phyloP scores from a whole-genome alignment of 495 filamentous ascomycete species.

The Coniosporium apollinis region DNA sequence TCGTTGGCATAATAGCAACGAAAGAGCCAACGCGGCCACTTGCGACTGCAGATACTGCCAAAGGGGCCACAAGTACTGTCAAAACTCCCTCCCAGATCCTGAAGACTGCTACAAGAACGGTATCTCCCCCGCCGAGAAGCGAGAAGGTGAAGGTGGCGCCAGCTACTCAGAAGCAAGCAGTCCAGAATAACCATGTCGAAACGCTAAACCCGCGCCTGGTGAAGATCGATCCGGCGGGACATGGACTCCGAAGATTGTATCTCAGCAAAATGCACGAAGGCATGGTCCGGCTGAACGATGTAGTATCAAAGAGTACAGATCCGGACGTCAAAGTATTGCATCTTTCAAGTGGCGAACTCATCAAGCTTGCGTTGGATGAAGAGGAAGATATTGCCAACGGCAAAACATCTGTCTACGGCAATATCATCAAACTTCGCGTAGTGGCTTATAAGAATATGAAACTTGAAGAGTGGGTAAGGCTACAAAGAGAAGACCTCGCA shows the following conservation, averaged over 20 bases:
- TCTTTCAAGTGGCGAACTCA: constrained; percentile 50
- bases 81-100: too few relatives aligned
- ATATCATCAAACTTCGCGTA: constrained; percentile 66
- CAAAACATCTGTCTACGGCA: constrained; percentile 53
- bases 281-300: constrained; percentile 51
- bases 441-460: constrained; percentile 55
- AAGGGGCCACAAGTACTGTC: too few relatives aligned
- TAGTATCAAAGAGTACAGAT: constrained; percentile 33
- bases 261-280: constrained; percentile 59
- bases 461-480: constrained; percentile 47
- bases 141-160: background rate
- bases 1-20: too few relatives aligned
- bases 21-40: too few relatives aligned
- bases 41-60: too few relatives aligned
- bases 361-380: constrained; percentile 64
- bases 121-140: constrained; percentile 28
- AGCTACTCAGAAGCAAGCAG: background rate
- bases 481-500: constrained; percentile 4
- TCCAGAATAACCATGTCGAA: too few relatives aligned
- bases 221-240: constrained; percentile 48
- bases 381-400: constrained; percentile 62
- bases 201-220: constrained; percentile 70
- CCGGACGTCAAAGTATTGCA: constrained; percentile 36
- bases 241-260: constrained; percentile 47
- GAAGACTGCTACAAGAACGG: constrained; percentile 14